These are phyloP conservation scores for Theobroma grandiflorum DNA, from an alignment of 441 rosid species.

Conservation along the genomic window DNA sequence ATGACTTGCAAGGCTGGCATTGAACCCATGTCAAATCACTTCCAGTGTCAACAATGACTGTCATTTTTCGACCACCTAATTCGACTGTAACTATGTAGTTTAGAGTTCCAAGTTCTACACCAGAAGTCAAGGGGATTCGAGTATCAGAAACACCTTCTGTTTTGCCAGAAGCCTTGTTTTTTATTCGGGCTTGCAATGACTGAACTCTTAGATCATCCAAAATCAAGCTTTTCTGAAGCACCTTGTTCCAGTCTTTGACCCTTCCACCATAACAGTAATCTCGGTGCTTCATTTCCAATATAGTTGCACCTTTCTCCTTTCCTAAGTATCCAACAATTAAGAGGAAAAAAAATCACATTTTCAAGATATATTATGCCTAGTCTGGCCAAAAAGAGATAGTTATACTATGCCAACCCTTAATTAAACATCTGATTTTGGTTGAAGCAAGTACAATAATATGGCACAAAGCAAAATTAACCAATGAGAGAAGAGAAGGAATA, in stretches of 20 bases:
- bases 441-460: constrained; percentile 2
- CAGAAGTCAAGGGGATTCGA: constrained; percentile 70
- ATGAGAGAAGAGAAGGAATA: not conserved
- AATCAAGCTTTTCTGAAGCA: constrained; percentile 56
- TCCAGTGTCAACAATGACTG: constrained; percentile 87
- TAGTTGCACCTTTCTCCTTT: constrained; percentile 56
- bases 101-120: constrained; percentile 65
- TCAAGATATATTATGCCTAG: not conserved
- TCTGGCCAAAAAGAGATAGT: not conserved
- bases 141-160: constrained; percentile 36
- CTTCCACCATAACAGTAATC: constrained; percentile 60
- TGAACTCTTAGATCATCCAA: constrained; percentile 61
- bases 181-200: constrained; percentile 61
- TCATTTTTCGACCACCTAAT: constrained; percentile 65
- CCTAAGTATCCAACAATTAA: constrained; percentile 44
- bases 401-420: not conserved
- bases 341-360: not conserved
- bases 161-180: constrained; percentile 36
- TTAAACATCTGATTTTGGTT: constrained; percentile 4
- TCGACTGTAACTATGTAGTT: constrained; percentile 80
- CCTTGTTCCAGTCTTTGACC: constrained; percentile 58
- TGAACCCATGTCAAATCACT: constrained; percentile 98
- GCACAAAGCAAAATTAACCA: not conserved
- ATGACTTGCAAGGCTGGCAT: constrained; percentile 80
- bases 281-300: constrained; percentile 84